Base-by-base conservation (phyloP, 2,329 filamentous ascomycete species). In the Nigrospora sphaerica region DNA sequence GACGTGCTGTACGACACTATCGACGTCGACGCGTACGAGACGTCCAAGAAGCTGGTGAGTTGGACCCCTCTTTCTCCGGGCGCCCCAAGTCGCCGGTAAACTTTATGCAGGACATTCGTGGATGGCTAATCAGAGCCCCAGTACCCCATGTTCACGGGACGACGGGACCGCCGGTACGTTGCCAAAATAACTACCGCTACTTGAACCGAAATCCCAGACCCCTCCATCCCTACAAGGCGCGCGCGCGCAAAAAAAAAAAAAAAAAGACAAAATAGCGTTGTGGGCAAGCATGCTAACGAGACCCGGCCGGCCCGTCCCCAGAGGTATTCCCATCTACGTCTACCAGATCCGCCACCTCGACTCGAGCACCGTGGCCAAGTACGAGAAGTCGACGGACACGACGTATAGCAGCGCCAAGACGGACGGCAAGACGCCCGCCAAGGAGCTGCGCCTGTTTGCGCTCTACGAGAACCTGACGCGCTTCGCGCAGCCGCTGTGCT, bases 131-230 rank as follows among this genome's bases (percentile, higher is more conserved):
- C 47, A 47, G 23, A 28, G 23, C 23, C 23, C 23, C 58, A 91
- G 86, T 95, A 95, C 62, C 90, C 91, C 19, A 89, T 95, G 80
- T 96, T 90, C 87, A 95, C 88, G 17, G 92, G 92, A 46, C 86
- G 90, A 54, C 81, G 91, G 55, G 92, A 96, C 68, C 86, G 82
- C 52, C 60, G 68, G 67, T 68, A 54, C 18, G 58, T 19, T 32
- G 7, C 19, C 19, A 23, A 7, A 28, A 28, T 10, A 28, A 28
- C 7, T 28, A 9, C 23, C 23, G 10, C 23, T 10, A 28, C 23
- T 10, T 28, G 23, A 28, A 10, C 23, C 23, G n/a, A 28, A 28
- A 28, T 28, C 23, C 23, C 23, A 2, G 2, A 7, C 23, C 4
- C 10, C 7, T 7, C 23, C 23, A 28, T 28, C 23, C 23, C 23